These are phyloP conservation scores for Pseudotsuga menziesii DNA, from an alignment of 75 land plant species.

Conservation along the genomic window DNA sequence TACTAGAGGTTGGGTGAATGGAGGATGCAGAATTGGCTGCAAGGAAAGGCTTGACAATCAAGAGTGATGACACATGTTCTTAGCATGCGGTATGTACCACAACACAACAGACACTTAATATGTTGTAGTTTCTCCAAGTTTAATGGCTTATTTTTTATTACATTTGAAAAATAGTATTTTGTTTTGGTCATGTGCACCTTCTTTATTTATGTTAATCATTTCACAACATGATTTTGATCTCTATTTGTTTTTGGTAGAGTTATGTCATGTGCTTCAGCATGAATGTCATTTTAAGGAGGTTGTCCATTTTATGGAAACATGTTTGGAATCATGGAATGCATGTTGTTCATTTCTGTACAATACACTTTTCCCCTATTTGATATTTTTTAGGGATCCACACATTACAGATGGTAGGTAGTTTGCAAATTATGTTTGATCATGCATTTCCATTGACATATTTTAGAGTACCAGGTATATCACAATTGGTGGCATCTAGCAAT, in stretches of 20 bases:
- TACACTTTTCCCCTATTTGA: background rate
- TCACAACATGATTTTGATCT: background rate
- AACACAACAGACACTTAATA: background rate
- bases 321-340: conserved; percentile 62
- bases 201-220: background rate
- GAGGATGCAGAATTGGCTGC: conserved; percentile 84
- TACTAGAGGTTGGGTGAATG: conserved; percentile 77
- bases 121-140: background rate
- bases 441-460: background rate
- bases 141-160: background rate
- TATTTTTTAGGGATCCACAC: background rate
- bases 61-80: conserved; percentile 71
- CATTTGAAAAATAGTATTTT: background rate
- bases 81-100: conserved; percentile 79
- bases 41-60: conserved; percentile 61
- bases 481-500: conserved; percentile 99
- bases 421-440: conserved; percentile 6
- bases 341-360: conserved; percentile 81
- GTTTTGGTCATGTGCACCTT: background rate
- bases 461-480: conserved; percentile 64
- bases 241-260: conserved; percentile 41
- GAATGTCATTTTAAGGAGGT: conserved; percentile 81
- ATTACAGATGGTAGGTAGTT: conserved; percentile 4
- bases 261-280: conserved; percentile 87
- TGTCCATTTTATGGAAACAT: conserved; percentile 68